Base-by-base conservation (phyloP, 148 eudicot genomes). In the Rhododendron molle region DNA sequence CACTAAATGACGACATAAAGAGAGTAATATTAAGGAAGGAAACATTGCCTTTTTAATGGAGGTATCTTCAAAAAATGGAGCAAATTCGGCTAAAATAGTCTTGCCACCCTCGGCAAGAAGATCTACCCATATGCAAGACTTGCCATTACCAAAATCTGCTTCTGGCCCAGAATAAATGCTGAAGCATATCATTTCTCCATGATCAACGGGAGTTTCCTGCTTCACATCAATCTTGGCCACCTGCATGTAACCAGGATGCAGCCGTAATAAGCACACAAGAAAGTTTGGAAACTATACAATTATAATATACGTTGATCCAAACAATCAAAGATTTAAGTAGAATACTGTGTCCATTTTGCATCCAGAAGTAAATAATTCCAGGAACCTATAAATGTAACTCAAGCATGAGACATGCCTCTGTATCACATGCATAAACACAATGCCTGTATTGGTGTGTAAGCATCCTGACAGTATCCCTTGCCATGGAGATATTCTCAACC, bases 161-260 rank as follows among this genome's bases (percentile, higher is more conserved):
- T 95, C 88, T 78, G 92, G 85, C 34, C 98, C 98, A 65, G 96
- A 92, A 93, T 95, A 97, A 44, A 97, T 93, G 91, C 99, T 95
- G 90, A 97, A 97, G 94, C 99, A 97, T 88, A 92, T 97, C 87
- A 97, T 88, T 88, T 97, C 98, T 54, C 99, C 99, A 80, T 97
- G 99, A 82, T 92, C 89, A 88, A 95, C 98, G 69, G 99, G 98
- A 14, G 99, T 95, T 85, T 97, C 98, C 90, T 89, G 95, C 91
- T 95, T 97, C 73, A 95, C 99, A 86, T 97, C 96, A 88, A 97
- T 95, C 52, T 90, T 90, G 23, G 99, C 91, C 82, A 96, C 99
- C 99, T 96, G 86, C 44, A 73, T 84, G 38, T 54, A 80, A 87
- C 74, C 84, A 77, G 47, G 69, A 85, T 65, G 82, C 16, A 12